Base-by-base conservation (phyloP, 345 rosid genomes). In the Populus deltoides region DNA sequence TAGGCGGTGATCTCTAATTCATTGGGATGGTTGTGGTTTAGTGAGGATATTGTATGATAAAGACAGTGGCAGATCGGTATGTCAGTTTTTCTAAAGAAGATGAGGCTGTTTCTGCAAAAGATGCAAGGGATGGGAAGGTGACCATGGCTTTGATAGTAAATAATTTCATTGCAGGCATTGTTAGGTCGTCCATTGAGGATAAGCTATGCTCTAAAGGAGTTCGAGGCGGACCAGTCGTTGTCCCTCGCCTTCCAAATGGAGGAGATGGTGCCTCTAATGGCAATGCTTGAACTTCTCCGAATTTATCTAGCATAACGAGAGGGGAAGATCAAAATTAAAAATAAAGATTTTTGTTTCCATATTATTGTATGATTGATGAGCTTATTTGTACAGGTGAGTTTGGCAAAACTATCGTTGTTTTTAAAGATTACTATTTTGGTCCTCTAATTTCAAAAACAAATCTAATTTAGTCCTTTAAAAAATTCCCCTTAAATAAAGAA, bases 41-140 rank as follows among this genome's bases (percentile, higher is more conserved):
- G 98, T 90, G 80, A 90, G 79, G 86, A 90, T 93, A 70, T 76
- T 85, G 62, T 93, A 94, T 13, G 98, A 93, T 68, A 93, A 82
- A 81, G 92, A 84, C 53, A 90, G 85, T 66, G 98, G 98, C 36
- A 84, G 99, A 77, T 87, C 99, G 99, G 24, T 96, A 93, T 81
- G 94, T 96, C 71, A 89, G 86, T 75, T 96, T 92, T 76, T 71
- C 84, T 17, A 86, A 88, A 75, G 87, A 87, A 82, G 85, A 74
- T 13, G 85, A 90, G 49, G 97, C 98, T 72, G 24, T 49, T 9
- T 75, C 80, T 77, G 99, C 98, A 1, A 96, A 89, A 88, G 91
- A 90, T 75, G 94, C 94, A 78, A 93, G 93, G 98, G 97, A 96
- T 85, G 98, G 98, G 45, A 93, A 86, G 97, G 97, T 93, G 72